A percentile compares a stretch with the other conserved stretches of the same genome.
phyloP scores from a whole-genome alignment of 257 asterid genomes.

The Lithospermum erythrorhizon region DNA sequence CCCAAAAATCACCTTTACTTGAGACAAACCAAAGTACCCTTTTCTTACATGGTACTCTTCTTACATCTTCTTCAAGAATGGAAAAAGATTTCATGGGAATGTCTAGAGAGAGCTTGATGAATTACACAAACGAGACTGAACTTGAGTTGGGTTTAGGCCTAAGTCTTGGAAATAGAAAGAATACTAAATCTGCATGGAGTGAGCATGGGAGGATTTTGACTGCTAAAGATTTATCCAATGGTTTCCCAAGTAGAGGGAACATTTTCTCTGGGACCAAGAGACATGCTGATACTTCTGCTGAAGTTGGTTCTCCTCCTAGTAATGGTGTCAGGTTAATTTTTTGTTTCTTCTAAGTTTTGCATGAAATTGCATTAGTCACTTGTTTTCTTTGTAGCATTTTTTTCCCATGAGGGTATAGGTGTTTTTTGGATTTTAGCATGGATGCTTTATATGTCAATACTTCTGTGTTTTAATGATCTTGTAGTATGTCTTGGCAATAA shows the following conservation, averaged over 20 bases:
- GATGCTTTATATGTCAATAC: neutral
- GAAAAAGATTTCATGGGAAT: conserved; percentile 15
- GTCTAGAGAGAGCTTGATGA: conserved; percentile 19
- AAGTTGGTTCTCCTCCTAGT: conserved; percentile 32
- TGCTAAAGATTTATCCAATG: conserved; percentile 67
- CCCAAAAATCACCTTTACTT: conserved; percentile 8
- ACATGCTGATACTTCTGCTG: conserved; percentile 25
- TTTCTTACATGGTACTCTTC: neutral
- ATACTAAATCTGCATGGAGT: conserved; percentile 24
- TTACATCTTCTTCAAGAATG: conserved; percentile 7
- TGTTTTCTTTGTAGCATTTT: neutral
- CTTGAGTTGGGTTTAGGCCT: conserved; percentile 68
- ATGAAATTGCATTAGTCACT: neutral
- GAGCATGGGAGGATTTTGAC: conserved; percentile 65
- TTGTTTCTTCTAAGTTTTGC: neutral
- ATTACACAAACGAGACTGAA: conserved; percentile 18
- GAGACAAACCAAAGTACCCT: conserved; percentile 3
- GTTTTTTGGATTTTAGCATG: neutral
- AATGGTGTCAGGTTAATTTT: conserved; percentile 46
- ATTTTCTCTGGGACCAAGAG: conserved; percentile 29
- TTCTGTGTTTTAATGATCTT: too few relatives aligned
- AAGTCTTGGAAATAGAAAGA: conserved; percentile 29
- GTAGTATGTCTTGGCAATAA: too few relatives aligned
- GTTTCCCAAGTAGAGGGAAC: conserved; percentile 26
- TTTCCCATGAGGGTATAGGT: neutral